phyloP scores from a whole-genome alignment of 1,284 basidiomycete genomes.

The Apiotrichum sp. region DNA sequence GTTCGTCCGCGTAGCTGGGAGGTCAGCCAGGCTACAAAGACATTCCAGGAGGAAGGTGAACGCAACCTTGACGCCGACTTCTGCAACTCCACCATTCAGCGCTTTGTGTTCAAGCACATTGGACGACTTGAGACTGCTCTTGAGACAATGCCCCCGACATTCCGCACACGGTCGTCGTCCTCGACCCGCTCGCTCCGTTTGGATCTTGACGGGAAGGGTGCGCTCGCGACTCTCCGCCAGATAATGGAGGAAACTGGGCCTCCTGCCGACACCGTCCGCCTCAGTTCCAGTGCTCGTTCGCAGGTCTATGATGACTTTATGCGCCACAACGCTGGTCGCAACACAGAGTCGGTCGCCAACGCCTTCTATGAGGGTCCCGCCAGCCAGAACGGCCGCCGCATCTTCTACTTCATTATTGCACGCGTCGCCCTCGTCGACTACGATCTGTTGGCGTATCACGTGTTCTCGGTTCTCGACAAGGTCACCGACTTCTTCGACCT shows the following conservation, averaged over 20 bases:
- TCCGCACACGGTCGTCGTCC: conserved; percentile 12
- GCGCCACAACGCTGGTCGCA: conserved; percentile 59
- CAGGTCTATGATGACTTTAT: conserved; percentile 56
- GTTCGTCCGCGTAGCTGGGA: conserved; percentile 45
- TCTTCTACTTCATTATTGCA: conserved; percentile 53
- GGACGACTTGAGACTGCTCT: conserved; percentile 28
- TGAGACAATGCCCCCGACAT: conserved; percentile 27
- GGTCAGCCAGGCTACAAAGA: conserved; percentile 29
- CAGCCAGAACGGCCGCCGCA: conserved; percentile 46
- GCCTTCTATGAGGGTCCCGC: conserved; percentile 61
- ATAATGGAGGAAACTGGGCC: conserved; percentile 70
- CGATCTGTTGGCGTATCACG: conserved; percentile 73
- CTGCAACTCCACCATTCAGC: conserved; percentile 37
- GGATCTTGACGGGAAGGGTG: conserved; percentile 61
- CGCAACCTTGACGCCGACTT: conserved; percentile 31
- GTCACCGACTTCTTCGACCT: conserved; percentile 57
- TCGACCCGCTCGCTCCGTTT: conserved; percentile 32
- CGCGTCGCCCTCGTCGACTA: conserved; percentile 79
- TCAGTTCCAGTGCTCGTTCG: conserved; percentile 52
- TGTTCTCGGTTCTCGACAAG: conserved; percentile 60
- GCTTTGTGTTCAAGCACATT: conserved; percentile 35
- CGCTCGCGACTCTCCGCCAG: conserved; percentile 68
- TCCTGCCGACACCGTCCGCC: conserved; percentile 59
- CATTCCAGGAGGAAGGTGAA: conserved; percentile 32
- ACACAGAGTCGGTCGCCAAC: conserved; percentile 57